A percentile compares a stretch with the other conserved stretches of the same genome.
These are phyloP conservation scores for Leptographium radiaticola DNA, from an alignment of 2,329 filamentous ascomycete species.

Conservation along the genomic window DNA sequence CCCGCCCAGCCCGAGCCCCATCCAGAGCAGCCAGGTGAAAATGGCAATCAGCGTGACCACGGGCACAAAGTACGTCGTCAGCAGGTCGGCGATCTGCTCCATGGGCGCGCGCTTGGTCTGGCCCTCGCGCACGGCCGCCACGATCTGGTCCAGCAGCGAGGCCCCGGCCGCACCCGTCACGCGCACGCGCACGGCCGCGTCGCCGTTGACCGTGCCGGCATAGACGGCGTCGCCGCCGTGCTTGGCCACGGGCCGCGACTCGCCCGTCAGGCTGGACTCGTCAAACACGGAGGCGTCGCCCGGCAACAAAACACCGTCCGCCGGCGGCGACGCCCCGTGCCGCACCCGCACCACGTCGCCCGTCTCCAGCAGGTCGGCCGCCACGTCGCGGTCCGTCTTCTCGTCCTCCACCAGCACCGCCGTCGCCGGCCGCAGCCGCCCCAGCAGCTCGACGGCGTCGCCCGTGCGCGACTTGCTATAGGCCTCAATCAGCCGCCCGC, in stretches of 20 bases:
- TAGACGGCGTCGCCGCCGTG: slow-evolving; percentile 49
- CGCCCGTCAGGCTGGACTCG: slow-evolving; percentile 79
- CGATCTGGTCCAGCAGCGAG: slow-evolving; percentile 71
- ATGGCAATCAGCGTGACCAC: slow-evolving; percentile 57
- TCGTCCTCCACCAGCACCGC: slow-evolving; percentile 48
- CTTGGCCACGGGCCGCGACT: slow-evolving; percentile 57
- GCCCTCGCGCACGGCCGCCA: slow-evolving; percentile 63
- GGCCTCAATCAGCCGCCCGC: slow-evolving; percentile 64
- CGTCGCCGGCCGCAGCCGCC: slow-evolving; percentile 63
- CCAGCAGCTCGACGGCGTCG: slow-evolving; percentile 69
- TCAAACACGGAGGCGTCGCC: slow-evolving; percentile 59
- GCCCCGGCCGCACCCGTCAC: slow-evolving; percentile 52
- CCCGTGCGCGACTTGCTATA: slow-evolving; percentile 88
- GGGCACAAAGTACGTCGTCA: slow-evolving; percentile 69
- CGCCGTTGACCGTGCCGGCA: slow-evolving; percentile 64
- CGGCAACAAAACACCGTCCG: slow-evolving; percentile 55
- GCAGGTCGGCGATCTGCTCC: slow-evolving; percentile 57
- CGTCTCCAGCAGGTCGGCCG: slow-evolving; percentile 60
- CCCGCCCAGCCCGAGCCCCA: slow-evolving; percentile 47
- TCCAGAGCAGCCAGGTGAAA: slow-evolving; percentile 59
- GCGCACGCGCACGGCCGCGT: slow-evolving; percentile 44
- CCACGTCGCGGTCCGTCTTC: slow-evolving; percentile 16
- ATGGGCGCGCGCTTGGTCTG: slow-evolving; percentile 65
- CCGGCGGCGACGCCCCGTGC: slow-evolving; percentile 72
- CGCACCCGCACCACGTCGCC: slow-evolving; percentile 64